Base-by-base conservation (phyloP, 2,329 filamentous ascomycete species). In the Scedosporium aurantiacum region DNA sequence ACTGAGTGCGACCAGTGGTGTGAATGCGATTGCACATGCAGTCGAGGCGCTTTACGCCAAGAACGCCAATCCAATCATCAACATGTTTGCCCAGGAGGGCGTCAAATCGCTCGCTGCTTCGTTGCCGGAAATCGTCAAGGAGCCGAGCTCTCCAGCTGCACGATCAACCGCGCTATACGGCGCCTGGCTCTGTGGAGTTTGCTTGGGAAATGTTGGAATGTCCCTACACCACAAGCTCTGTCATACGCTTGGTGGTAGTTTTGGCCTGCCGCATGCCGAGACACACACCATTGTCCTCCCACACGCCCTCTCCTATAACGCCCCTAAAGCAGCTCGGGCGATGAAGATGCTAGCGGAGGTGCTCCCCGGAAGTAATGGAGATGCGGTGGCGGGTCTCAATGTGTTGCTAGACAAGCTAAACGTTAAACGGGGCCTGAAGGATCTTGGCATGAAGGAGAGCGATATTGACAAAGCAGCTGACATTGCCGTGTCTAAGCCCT, bases 201-300 rank as follows among this genome's bases (percentile, higher is more conserved):
- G 82, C 65, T 75, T 87, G 1, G 84, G 83, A 5, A 79, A 74
- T 62, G 81, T 83, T 2, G 78, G 78, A 60, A 87, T 87, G 82
- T 78, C 82, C 2, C 76, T 88, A 14, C 85, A 88, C 67, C 85
- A 88, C 71, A 88, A 88, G 68, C 77, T 88, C 1, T 87, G 84
- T 71, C 85, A 88, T 67, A 82, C 81, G 0, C 74, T 87, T 1
- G 85, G 84, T 25, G 85, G 85, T 6, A 81, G 76, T 65, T 85
- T 87, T 70, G 79, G 82, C 63, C 75, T 88, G 5, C 83, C 85
- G 0, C 84, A 88, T 63, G 82, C 84, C 1, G 83, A 87, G 68
- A 87, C 84, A 0, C 85, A 88, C 66, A 83, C 83, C 0, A 79
- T 83, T 37, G 77, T 87, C 1, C 73, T 87, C 6, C 83, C 84